These are phyloP conservation scores for Acer saccharum DNA, from an alignment of 345 rosid species.

Conservation along the genomic window DNA sequence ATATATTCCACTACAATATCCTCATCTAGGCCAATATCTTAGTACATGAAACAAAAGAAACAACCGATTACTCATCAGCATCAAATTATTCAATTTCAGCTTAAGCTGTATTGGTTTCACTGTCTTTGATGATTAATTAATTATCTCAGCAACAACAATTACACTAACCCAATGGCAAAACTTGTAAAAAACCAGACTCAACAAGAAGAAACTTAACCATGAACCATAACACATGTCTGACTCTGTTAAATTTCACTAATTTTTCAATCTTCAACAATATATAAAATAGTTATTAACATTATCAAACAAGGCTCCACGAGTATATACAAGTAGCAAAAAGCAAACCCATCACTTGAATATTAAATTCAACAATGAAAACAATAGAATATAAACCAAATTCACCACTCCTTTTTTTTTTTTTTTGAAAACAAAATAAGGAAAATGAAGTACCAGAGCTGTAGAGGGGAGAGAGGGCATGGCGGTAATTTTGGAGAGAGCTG, in stretches of 20 bases:
- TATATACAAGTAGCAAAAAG: neutral
- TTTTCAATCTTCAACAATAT: neutral
- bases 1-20: neutral
- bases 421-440: too few relatives aligned
- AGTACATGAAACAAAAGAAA: too few relatives aligned
- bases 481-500: conserved; percentile 23
- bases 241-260: neutral
- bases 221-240: neutral
- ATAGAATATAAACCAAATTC: too few relatives aligned
- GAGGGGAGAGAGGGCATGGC: conserved; percentile 29
- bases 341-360: neutral
- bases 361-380: neutral
- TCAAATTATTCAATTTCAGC: too few relatives aligned
- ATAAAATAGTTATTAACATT: neutral
- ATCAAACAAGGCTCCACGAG: neutral
- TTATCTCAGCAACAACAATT: too few relatives aligned
- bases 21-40: too few relatives aligned
- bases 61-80: too few relatives aligned
- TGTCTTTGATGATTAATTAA: too few relatives aligned
- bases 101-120: too few relatives aligned
- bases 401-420: too few relatives aligned
- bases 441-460: conserved; percentile 41
- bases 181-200: neutral
- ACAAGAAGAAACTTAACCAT: neutral
- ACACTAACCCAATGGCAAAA: neutral